A percentile compares a stretch with the other conserved stretches of the same genome.
These are phyloP conservation scores for Tulasnella sp. DNA, from an alignment of 768 basidiomycete species.

Conservation along the genomic window DNA sequence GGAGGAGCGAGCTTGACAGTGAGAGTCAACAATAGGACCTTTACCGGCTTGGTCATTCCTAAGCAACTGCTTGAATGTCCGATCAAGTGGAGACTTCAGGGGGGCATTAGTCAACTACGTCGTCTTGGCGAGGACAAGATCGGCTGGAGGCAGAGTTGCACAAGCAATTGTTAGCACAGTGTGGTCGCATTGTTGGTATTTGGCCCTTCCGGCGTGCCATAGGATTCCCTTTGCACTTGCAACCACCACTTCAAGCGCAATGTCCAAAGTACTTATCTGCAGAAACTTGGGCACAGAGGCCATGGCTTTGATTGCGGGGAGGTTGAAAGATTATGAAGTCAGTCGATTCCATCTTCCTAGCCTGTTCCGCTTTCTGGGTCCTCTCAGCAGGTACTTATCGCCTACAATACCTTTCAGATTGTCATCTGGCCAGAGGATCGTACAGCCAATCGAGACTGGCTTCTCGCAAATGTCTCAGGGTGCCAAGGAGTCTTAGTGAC, in stretches of 20 bases:
- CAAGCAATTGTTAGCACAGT: too few species aligned
- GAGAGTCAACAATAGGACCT: too few species aligned
- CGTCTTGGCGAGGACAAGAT: too few species aligned
- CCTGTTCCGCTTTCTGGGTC: too few species aligned
- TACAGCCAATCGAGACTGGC: neutral
- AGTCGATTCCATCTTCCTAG: neutral
- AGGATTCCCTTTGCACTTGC: neutral
- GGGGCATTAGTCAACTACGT: too few species aligned
- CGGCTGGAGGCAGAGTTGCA: too few species aligned
- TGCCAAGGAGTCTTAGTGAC: conserved; percentile 16
- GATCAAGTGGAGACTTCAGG: too few species aligned
- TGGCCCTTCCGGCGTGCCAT: too few species aligned
- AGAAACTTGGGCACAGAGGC: conserved; percentile 61
- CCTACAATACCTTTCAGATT: neutral
- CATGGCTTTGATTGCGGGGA: conserved; percentile 54
- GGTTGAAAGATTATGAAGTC: conserved; percentile 53
- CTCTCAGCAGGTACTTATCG: conserved; percentile 25
- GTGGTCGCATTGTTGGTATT: too few species aligned
- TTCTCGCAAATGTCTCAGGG: neutral
- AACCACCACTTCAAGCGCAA: neutral
- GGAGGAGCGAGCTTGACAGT: too few species aligned
- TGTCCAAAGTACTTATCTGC: conserved; percentile 52
- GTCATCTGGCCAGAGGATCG: conserved; percentile 9
- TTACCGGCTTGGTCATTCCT: too few species aligned
- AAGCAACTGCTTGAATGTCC: too few species aligned